Conservation (phyloP, 164 flowering plant genomes). For the Aristolochia fimbriata region DNA sequence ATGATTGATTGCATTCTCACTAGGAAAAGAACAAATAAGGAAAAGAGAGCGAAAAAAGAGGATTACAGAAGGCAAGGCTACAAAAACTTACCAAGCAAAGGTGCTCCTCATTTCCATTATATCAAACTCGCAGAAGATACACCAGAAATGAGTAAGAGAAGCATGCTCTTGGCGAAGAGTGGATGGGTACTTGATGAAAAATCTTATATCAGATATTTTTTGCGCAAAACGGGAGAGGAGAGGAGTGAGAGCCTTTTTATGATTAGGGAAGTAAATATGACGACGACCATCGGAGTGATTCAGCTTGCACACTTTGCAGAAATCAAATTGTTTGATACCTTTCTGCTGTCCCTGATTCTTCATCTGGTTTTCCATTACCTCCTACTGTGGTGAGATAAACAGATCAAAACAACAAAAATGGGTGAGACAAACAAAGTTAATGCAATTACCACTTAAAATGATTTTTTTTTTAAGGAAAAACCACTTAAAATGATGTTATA, state of each 20-base stretch:
- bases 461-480: too few species aligned
- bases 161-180: slow-evolving; percentile 41
- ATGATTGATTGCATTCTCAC: slow-evolving; percentile 64
- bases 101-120: slow-evolving; percentile 40
- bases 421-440: too few species aligned
- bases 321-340: slow-evolving; percentile 41
- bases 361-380: background rate
- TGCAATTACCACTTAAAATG: too few species aligned
- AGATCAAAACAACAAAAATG: too few species aligned
- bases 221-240: slow-evolving; percentile 51
- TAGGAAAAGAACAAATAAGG: slow-evolving; percentile 7
- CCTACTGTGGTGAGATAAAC: too few species aligned
- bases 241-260: slow-evolving; percentile 47
- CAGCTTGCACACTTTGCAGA: slow-evolving; percentile 70
- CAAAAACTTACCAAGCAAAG: slow-evolving; percentile 50
- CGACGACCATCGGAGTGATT: slow-evolving; percentile 67
- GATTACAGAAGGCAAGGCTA: background rate
- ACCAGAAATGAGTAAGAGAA: slow-evolving; percentile 61
- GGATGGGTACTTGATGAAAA: slow-evolving; percentile 59
- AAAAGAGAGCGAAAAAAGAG: background rate
- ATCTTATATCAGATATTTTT: slow-evolving; percentile 53
- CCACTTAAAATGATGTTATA: too few species aligned
- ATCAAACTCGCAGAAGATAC: slow-evolving; percentile 67
- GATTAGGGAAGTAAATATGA: slow-evolving; percentile 71
- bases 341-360: slow-evolving; percentile 12